Percentiles rank a stretch among this genome's conserved stretches.
Evolutionary conservation across 805 yeast species (phyloP).

Genomic region (Schizosaccharomyces osmophilus): DNA sequence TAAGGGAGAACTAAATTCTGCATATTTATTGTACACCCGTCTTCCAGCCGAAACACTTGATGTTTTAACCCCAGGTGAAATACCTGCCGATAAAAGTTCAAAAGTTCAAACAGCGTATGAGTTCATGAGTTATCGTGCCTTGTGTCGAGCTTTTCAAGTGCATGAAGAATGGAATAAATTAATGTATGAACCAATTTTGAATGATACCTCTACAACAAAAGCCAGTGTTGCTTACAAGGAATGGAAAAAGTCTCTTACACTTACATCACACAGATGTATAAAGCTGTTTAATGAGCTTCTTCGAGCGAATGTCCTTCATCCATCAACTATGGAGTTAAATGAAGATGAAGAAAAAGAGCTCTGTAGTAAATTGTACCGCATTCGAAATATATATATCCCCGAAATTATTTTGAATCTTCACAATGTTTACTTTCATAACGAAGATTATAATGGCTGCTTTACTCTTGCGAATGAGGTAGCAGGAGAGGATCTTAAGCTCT

Average conservation of each 20-base stretch:
- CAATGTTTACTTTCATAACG: background rate
- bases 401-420: conserved; percentile 1
- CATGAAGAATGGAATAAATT: background rate
- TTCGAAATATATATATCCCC: background rate
- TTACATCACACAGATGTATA: background rate
- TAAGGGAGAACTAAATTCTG: background rate
- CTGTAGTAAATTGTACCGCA: background rate
- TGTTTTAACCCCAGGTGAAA: background rate
- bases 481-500: background rate
- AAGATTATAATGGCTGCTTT: background rate
- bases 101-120: background rate
- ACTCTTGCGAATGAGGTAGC: background rate
- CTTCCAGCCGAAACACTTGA: background rate
- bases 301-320: background rate
- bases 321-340: background rate
- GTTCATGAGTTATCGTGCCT: background rate
- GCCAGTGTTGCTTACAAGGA: background rate
- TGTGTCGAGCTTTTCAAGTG: background rate
- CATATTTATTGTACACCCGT: background rate
- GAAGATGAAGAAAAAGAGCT: background rate
- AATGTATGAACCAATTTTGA: background rate
- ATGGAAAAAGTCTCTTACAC: background rate
- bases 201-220: background rate
- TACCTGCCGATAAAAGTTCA: background rate
- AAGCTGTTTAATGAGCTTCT: background rate